phyloP scores from a whole-genome alignment of 352 stramenopile species.

The Phytophthora meadii region DNA sequence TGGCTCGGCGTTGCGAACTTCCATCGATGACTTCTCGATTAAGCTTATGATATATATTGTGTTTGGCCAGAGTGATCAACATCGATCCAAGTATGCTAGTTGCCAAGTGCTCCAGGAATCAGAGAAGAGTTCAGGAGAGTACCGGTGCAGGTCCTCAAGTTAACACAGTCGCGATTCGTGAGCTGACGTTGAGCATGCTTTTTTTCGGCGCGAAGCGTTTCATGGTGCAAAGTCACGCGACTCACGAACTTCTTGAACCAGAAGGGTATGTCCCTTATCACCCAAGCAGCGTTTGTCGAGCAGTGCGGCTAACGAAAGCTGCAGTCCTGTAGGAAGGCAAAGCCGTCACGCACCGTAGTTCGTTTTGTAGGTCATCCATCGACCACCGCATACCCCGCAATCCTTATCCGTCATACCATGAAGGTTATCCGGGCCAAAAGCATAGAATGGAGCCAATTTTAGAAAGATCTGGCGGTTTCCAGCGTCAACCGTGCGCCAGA shows the following conservation, averaged over 20 bases:
- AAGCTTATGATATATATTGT: too few species aligned
- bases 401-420: conserved; percentile 2
- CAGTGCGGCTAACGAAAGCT: too few species aligned
- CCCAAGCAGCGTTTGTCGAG: too few species aligned
- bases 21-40: not conserved
- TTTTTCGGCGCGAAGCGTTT: not conserved
- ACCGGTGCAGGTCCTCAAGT: too few species aligned
- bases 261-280: too few species aligned
- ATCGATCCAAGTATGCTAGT: too few species aligned
- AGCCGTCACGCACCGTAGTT: not conserved
- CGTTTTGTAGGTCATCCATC: too few species aligned
- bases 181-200: not conserved
- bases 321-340: too few species aligned
- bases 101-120: too few species aligned
- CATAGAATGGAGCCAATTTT: not conserved
- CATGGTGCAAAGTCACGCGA: not conserved
- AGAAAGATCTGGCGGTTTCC: conserved; percentile 12
- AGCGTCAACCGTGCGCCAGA: not conserved
- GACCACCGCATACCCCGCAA: not conserved
- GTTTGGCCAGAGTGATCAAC: too few species aligned
- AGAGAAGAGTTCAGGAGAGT: too few species aligned
- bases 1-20: not conserved
- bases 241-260: conserved; percentile 3
- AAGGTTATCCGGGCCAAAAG: not conserved
- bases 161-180: not conserved